Percentiles rank a stretch among this genome's conserved stretches.
phyloP scores from a whole-genome alignment of 2,329 filamentous ascomycete species.

The Neonectria neomacrospora region DNA sequence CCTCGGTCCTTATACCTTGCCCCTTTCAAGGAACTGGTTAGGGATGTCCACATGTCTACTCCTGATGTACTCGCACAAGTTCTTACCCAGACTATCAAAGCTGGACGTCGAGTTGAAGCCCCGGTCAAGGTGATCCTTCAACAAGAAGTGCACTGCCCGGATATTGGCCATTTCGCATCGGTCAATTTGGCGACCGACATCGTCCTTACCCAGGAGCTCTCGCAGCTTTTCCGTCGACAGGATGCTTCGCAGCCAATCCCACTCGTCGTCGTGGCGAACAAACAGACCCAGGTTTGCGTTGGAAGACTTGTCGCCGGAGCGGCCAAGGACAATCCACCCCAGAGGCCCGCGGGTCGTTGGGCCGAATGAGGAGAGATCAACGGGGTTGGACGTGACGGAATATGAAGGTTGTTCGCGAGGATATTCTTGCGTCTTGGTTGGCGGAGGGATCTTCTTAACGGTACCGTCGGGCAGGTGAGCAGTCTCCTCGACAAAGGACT shows the following conservation, averaged over 20 bases:
- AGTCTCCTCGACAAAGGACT: constrained; percentile 33
- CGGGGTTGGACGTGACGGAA: constrained; percentile 33
- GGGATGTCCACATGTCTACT: constrained; percentile 56
- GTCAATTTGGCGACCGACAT: constrained; percentile 52
- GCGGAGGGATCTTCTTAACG: constrained; percentile 30
- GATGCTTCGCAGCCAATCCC: constrained; percentile 55
- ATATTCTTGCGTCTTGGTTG: constrained; percentile 17
- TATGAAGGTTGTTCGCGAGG: constrained; percentile 31
- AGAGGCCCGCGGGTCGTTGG: constrained; percentile 42
- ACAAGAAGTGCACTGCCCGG: constrained; percentile 50
- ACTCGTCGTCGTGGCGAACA: constrained; percentile 55
- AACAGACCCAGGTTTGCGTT: constrained; percentile 58
- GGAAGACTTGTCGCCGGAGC: constrained; percentile 53
- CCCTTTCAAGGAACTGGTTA: constrained; percentile 53
- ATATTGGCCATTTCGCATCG: constrained; percentile 55
- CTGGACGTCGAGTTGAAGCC: constrained; percentile 48
- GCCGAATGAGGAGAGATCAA: constrained; percentile 32
- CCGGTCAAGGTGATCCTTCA: constrained; percentile 59
- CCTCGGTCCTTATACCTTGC: constrained; percentile 41
- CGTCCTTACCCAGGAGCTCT: constrained; percentile 50
- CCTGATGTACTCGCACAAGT: constrained; percentile 55
- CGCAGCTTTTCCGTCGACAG: constrained; percentile 53
- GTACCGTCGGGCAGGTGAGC: constrained; percentile 29
- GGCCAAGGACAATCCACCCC: constrained; percentile 43
- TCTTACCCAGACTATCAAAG: constrained; percentile 57